Base-by-base conservation (phyloP, 768 basidiomycete species). In the Suillus americanus region DNA sequence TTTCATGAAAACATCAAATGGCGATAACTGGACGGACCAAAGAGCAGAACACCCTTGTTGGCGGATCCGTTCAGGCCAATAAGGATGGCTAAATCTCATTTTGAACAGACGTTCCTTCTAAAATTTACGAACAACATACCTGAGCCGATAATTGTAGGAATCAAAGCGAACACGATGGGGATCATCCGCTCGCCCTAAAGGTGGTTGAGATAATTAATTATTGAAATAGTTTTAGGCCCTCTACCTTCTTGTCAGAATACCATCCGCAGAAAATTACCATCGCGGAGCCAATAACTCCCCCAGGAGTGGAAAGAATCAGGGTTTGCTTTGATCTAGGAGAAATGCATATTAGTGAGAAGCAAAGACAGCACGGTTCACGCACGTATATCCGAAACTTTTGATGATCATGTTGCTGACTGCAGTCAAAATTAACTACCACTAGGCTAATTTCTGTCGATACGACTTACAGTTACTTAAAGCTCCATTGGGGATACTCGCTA, bases 401-500 rank as follows among this genome's bases (percentile, higher is more conserved):
- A 89, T 85, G 63, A 89, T 83, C 12, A 86, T 73, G 68, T 87
- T 88, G 72, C 86, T 84, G 74, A 85, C 87, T 88, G 61, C 6
- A 37, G 30, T 45, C 45, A 45, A 23, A 69, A 30, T 61, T 23
- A 56, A 55, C 4, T 33, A 38, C 40, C 4, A 7, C 28, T 28
- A 18, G 40, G 40, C 20, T 54, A 54, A 23, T 59, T 3, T n/a
- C 33, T 20, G n/a, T 30, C 13, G 6, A 43, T 50, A 6, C 25
- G n/a, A 75, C 83, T 65, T 65, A 88, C 87, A 88, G 66, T 89
- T 88, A 69, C 82, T 87, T 37, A 89, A 69, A 2, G 72, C 87
- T 23, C 88, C 88, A 68, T 87, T 89, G 0, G 88, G 87, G 40
- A 89, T 85, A 67, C 85, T 89, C 62, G 86, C 88, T 89, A 51